A percentile compares a stretch with the other conserved stretches of the same genome.
phyloP scores from a whole-genome alignment of 805 yeast species.

The Ogataea zsoltii region DNA sequence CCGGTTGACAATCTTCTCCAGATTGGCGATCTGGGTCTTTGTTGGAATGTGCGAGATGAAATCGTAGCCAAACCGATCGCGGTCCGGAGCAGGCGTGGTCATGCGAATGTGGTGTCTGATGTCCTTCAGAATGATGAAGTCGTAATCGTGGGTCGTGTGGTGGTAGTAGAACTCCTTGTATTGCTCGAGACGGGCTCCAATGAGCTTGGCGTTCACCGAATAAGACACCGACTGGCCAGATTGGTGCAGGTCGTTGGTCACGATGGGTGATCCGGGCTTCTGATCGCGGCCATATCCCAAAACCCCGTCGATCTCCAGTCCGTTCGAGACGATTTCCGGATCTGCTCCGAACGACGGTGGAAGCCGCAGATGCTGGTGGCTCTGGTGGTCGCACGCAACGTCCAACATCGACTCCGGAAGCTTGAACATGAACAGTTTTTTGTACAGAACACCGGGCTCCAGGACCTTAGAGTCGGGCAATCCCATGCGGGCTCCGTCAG shows the following conservation, averaged over 20 bases:
- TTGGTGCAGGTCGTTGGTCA: conserved; percentile 46
- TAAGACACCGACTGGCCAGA: conserved; percentile 47
- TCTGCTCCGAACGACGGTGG: conserved; percentile 46
- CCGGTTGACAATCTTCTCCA: conserved; percentile 9
- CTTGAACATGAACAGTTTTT: conserved; percentile 58
- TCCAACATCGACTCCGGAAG: conserved; percentile 56
- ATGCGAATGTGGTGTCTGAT: conserved; percentile 25
- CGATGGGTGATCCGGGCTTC: conserved; percentile 53
- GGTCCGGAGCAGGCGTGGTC: conserved; percentile 8
- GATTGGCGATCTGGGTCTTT: conserved; percentile 9
- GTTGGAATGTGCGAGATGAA: conserved; percentile 13
- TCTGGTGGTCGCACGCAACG: conserved; percentile 47
- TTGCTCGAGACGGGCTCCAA: conserved; percentile 43
- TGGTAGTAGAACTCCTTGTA: conserved; percentile 24
- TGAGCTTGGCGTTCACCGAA: conserved; percentile 53
- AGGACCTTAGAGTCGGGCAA: conserved; percentile 47
- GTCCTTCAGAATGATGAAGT: conserved; percentile 25
- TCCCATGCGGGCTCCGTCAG: conserved; percentile 36
- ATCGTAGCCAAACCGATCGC: conserved; percentile 4
- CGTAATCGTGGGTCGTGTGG: conserved; percentile 23
- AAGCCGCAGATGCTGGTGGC: conserved; percentile 34
- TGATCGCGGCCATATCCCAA: conserved; percentile 58
- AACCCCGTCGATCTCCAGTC: conserved; percentile 34
- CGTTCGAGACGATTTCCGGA: conserved; percentile 25
- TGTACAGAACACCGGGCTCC: conserved; percentile 47